Evolutionary conservation across 176 grass and related monocot species (phyloP).

Genomic region (Aegilops tauschii): DNA sequence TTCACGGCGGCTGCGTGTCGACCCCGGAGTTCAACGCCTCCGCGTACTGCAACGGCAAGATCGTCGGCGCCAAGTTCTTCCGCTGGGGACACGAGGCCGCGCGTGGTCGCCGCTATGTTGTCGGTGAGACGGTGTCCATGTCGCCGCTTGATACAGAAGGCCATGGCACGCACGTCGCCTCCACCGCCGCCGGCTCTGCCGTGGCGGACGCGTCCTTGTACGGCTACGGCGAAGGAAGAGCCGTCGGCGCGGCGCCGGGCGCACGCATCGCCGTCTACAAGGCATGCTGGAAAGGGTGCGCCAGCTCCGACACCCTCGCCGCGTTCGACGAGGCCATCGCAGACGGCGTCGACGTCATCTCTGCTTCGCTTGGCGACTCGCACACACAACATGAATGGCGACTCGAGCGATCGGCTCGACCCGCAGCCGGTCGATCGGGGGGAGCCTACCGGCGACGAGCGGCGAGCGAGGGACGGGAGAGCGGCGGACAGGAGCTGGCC

Average conservation of each 20-base stretch:
- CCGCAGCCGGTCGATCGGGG: too few relatives aligned
- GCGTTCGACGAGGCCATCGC: slow-evolving; percentile 38
- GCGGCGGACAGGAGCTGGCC: too few relatives aligned
- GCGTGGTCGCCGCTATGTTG: neutral
- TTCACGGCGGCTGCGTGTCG: slow-evolving; percentile 29
- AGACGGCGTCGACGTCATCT: slow-evolving; percentile 41
- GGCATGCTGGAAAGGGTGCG: slow-evolving; percentile 40
- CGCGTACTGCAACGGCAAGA: slow-evolving; percentile 41
- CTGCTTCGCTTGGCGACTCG: neutral
- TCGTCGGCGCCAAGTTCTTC: slow-evolving; percentile 45
- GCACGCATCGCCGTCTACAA: slow-evolving; percentile 42
- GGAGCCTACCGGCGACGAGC: too few relatives aligned
- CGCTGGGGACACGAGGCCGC: neutral
- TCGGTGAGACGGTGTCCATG: slow-evolving; percentile 29
- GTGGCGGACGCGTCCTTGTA: slow-evolving; percentile 26
- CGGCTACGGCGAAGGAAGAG: slow-evolving; percentile 14
- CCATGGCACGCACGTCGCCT: slow-evolving; percentile 52
- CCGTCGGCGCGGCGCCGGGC: slow-evolving; percentile 25
- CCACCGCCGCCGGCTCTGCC: slow-evolving; percentile 20
- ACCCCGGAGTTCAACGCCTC: slow-evolving; percentile 19
- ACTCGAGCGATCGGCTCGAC: too few relatives aligned
- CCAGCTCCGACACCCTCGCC: slow-evolving; percentile 26
- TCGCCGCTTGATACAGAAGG: slow-evolving; percentile 46
- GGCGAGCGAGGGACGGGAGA: too few relatives aligned
- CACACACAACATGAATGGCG: too few relatives aligned